These are phyloP conservation scores for Candida awuae DNA, from an alignment of 805 yeast genomes.

Conservation along the genomic window DNA sequence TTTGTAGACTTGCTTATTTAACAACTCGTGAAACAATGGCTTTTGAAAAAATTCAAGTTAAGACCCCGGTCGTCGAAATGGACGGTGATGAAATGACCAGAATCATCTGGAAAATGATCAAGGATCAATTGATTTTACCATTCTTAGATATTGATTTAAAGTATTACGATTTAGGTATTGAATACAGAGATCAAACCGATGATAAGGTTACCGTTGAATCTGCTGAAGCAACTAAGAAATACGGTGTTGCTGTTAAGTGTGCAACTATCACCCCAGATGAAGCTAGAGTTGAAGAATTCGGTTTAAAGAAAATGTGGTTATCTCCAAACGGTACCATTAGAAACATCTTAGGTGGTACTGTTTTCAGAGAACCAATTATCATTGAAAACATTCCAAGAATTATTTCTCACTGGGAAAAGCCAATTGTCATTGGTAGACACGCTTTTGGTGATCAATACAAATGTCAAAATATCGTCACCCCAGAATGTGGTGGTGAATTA, in stretches of 20 bases:
- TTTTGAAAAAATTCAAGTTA: conserved; percentile 59
- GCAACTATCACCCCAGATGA: conserved; percentile 99
- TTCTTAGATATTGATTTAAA: conserved; percentile 80
- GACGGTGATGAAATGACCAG: conserved; percentile 98
- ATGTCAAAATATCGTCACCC: conserved; percentile 79
- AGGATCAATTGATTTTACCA: conserved; percentile 77
- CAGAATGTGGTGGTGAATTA: conserved; percentile 68
- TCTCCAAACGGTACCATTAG: conserved; percentile 97
- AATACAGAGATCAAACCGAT: conserved; percentile 77
- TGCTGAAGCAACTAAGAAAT: conserved; percentile 80
- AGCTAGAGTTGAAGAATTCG: conserved; percentile 86
- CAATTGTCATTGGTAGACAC: conserved; percentile 95
- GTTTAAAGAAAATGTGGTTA: conserved; percentile 92
- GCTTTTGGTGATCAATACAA: conserved; percentile 96
- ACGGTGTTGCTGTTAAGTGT: conserved; percentile 92
- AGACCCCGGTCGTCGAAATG: conserved; percentile 89
- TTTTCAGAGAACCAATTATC: conserved; percentile 93
- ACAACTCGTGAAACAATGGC: conserved; percentile 11
- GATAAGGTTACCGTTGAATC: conserved; percentile 86
- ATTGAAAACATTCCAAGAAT: conserved; percentile 80
- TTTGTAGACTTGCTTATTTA: too few relatives aligned
- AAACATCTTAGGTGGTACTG: conserved; percentile 92
- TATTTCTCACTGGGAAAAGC: conserved; percentile 88
- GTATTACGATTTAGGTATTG: conserved; percentile 86
- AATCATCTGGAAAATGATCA: conserved; percentile 89